A percentile compares a stretch with the other conserved stretches of the same genome.
Conservation (phyloP, 208 protist species). For the Leishmania martiniquensis region DNA sequence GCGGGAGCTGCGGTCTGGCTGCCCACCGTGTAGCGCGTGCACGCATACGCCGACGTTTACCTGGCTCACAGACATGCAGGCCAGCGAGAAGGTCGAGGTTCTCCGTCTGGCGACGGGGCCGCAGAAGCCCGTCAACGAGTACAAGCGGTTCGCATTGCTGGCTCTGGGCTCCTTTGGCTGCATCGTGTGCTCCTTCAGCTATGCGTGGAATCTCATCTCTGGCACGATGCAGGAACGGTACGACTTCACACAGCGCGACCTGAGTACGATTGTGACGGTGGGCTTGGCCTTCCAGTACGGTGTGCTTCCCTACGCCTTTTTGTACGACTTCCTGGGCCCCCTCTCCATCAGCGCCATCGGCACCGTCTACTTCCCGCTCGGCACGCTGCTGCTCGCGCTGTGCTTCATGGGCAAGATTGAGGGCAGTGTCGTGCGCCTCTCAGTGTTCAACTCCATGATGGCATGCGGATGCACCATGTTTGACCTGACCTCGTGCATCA, state of each 20-base stretch:
- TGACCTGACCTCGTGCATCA: conserved; percentile 43
- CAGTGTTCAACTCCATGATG: conserved; percentile 55
- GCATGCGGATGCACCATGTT: conserved; percentile 41
- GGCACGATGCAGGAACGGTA: conserved; percentile 43
- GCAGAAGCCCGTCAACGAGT: conserved; percentile 43
- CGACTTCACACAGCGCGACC: conserved; percentile 34
- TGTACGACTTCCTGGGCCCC: conserved; percentile 64
- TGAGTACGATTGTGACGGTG: conserved; percentile 58
- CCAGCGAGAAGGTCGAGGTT: conserved; percentile 7
- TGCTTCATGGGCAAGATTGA: conserved; percentile 50
- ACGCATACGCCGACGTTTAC: not conserved
- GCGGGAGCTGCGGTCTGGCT: not conserved
- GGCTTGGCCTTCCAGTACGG: conserved; percentile 47
- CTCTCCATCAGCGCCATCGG: conserved; percentile 37
- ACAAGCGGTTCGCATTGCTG: conserved; percentile 45
- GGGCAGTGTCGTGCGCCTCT: conserved; percentile 33
- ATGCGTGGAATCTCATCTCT: conserved; percentile 60
- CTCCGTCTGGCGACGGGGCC: conserved; percentile 32
- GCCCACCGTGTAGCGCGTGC: not conserved
- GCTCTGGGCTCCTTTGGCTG: conserved; percentile 45
- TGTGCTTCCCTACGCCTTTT: conserved; percentile 55
- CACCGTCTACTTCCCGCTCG: conserved; percentile 32
- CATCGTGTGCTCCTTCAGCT: conserved; percentile 40
- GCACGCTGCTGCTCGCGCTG: conserved; percentile 49
- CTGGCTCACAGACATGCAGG: conserved; percentile 3